These are phyloP conservation scores for Russula lepida DNA, from an alignment of 768 basidiomycete species.

Conservation along the genomic window DNA sequence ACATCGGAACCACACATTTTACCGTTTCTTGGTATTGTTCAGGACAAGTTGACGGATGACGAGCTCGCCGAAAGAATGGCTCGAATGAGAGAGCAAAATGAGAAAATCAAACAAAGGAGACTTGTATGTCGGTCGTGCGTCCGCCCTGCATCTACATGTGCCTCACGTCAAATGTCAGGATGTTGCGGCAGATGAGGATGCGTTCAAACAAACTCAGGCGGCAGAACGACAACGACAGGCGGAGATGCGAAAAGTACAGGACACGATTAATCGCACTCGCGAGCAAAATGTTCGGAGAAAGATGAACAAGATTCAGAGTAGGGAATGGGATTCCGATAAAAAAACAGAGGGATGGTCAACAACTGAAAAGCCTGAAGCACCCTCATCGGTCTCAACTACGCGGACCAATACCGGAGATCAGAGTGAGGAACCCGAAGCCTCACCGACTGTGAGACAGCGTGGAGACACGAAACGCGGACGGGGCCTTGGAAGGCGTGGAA, in stretches of 20 bases:
- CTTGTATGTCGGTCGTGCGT: slow-evolving; percentile 34
- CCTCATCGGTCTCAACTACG: slow-evolving; percentile 5
- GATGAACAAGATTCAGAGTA: slow-evolving; percentile 66
- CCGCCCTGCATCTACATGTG: neutral
- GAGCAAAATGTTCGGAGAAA: slow-evolving; percentile 76
- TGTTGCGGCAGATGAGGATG: slow-evolving; percentile 73
- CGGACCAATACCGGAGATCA: slow-evolving; percentile 4
- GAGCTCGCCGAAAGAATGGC: slow-evolving; percentile 62
- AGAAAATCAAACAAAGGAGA: slow-evolving; percentile 65
- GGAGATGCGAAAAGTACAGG: slow-evolving; percentile 57
- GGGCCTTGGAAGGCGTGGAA: slow-evolving; percentile 2
- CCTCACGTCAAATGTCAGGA: slow-evolving; percentile 37
- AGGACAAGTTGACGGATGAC: slow-evolving; percentile 66
- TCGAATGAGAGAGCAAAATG: slow-evolving; percentile 63
- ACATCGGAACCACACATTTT: neutral
- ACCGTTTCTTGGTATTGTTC: neutral
- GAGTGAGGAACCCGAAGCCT: neutral
- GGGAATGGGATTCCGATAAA: slow-evolving; percentile 85
- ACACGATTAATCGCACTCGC: slow-evolving; percentile 57
- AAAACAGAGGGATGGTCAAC: slow-evolving; percentile 22
- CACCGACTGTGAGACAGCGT: neutral
- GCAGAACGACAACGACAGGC: slow-evolving; percentile 50
- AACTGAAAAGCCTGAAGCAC: neutral
- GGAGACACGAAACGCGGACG: neutral
- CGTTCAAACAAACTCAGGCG: slow-evolving; percentile 64